A percentile compares a stretch with the other conserved stretches of the same genome.
Conservation (phyloP, 257 asterid species). For the Lantana camara region DNA sequence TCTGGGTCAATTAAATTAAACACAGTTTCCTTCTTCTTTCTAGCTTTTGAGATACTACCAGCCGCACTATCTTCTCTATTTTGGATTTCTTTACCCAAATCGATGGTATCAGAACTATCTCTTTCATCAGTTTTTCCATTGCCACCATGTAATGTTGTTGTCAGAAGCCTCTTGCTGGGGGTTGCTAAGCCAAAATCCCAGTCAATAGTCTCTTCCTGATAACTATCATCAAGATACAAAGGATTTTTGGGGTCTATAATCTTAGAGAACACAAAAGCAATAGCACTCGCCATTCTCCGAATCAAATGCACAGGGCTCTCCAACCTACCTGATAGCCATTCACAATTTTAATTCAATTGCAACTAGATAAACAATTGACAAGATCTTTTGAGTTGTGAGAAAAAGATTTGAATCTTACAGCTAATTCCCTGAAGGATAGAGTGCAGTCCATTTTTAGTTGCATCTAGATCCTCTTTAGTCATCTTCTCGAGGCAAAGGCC, state of each 20-base stretch:
- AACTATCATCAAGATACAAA: slow-evolving; percentile 85
- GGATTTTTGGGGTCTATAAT: slow-evolving; percentile 89
- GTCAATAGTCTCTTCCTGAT: slow-evolving; percentile 67
- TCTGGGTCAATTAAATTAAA: slow-evolving; percentile 71
- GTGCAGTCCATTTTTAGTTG: slow-evolving; percentile 76
- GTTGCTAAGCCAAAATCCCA: slow-evolving; percentile 79
- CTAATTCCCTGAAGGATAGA: slow-evolving; percentile 93
- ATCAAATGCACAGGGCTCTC: slow-evolving; percentile 80
- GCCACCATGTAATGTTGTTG: slow-evolving; percentile 27
- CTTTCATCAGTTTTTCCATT: slow-evolving; percentile 39
- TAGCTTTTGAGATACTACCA: slow-evolving; percentile 30
- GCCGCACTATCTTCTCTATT: slow-evolving; percentile 34
- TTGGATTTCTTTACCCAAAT: slow-evolving; percentile 38
- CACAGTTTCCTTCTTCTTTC: slow-evolving; percentile 43
- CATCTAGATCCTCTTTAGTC: slow-evolving; percentile 82
- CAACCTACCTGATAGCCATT: slow-evolving; percentile 76
- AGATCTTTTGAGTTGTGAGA: slow-evolving; percentile 25
- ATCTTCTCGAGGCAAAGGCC: slow-evolving; percentile 97
- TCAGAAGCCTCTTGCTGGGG: slow-evolving; percentile 35
- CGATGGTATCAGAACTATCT: slow-evolving; percentile 31
- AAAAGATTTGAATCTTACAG: slow-evolving; percentile 47
- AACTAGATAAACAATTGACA: slow-evolving; percentile 8
- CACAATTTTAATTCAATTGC: slow-evolving; percentile 17
- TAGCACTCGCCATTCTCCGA: slow-evolving; percentile 91
- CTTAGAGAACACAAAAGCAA: slow-evolving; percentile 88